These are phyloP conservation scores for Phaeotremella skinneri DNA, from an alignment of 768 basidiomycete genomes.

Conservation along the genomic window DNA sequence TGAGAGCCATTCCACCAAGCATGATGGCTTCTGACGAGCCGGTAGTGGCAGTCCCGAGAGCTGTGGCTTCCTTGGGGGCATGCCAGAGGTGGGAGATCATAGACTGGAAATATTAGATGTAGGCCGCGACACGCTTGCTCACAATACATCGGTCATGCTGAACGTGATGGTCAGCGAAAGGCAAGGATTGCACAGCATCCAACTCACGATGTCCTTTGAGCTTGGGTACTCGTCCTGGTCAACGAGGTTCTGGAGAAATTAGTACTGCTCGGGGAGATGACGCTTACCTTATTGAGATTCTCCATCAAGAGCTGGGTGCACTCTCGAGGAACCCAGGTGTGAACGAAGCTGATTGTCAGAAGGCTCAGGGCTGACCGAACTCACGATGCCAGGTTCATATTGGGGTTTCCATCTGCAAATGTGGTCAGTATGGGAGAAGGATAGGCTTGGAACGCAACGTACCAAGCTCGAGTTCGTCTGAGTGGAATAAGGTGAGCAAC, in stretches of 20 bases:
- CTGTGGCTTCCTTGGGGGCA: slow-evolving; percentile 58
- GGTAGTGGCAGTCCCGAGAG: slow-evolving; percentile 69
- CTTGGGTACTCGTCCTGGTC: slow-evolving; percentile 68
- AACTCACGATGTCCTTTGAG: slow-evolving; percentile 57
- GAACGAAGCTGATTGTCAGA: slow-evolving; percentile 56
- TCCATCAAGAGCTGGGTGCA: slow-evolving; percentile 60
- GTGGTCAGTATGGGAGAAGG: not conserved
- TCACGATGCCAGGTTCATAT: slow-evolving; percentile 63
- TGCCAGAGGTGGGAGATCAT: slow-evolving; percentile 70
- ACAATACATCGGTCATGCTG: slow-evolving; percentile 47
- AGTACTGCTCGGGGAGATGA: not conserved
- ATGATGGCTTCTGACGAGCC: slow-evolving; percentile 71
- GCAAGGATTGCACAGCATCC: not conserved
- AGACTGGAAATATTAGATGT: slow-evolving; percentile 44
- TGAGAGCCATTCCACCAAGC: slow-evolving; percentile 70
- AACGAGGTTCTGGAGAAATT: slow-evolving; percentile 57
- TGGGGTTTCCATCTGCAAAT: slow-evolving; percentile 57
- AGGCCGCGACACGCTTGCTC: slow-evolving; percentile 13
- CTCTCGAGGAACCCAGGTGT: slow-evolving; percentile 58
- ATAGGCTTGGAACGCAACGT: slow-evolving; percentile 5
- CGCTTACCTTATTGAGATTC: slow-evolving; percentile 59
- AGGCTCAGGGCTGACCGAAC: not conserved
- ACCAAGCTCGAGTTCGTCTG: slow-evolving; percentile 60
- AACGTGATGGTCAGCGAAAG: slow-evolving; percentile 37
- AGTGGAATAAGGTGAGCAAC: no score